Conservation (phyloP, 345 rosid genomes). For the Mangifera indica region DNA sequence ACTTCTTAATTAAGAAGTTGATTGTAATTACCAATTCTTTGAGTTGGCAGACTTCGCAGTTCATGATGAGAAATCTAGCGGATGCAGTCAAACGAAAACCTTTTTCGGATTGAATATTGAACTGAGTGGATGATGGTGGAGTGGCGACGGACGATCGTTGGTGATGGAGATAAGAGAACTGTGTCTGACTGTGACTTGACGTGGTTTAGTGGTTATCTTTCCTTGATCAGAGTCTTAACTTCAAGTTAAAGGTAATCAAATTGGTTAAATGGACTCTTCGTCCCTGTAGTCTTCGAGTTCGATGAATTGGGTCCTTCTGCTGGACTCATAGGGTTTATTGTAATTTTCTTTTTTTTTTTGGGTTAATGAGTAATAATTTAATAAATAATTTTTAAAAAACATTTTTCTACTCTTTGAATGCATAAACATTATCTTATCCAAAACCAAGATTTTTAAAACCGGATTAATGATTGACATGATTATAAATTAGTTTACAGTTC, state of each 20-base stretch:
- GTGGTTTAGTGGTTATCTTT: not conserved
- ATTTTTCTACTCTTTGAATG: too few relatives aligned
- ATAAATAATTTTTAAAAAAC: too few relatives aligned
- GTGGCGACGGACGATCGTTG: not conserved
- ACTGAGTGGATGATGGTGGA: not conserved
- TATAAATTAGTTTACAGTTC: too few relatives aligned
- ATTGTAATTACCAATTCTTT: constrained; percentile 68
- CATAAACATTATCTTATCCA: too few relatives aligned
- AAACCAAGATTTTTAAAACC: too few relatives aligned
- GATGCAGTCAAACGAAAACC: not conserved
- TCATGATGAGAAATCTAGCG: constrained; percentile 42
- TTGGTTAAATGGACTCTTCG: not conserved
- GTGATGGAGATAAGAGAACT: not conserved
- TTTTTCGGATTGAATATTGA: not conserved
- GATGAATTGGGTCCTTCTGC: not conserved
- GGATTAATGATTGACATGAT: too few relatives aligned
- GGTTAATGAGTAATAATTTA: too few relatives aligned
- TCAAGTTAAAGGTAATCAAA: not conserved
- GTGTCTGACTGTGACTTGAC: not conserved
- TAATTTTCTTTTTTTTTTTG: too few relatives aligned
- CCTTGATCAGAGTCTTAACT: not conserved
- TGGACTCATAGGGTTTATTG: too few relatives aligned
- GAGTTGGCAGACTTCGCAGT: constrained; percentile 90
- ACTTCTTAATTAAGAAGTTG: not conserved
- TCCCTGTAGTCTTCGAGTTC: not conserved